Evolutionary conservation across 305 asterid species (phyloP).

Genomic region (Nicotiana rustica): DNA sequence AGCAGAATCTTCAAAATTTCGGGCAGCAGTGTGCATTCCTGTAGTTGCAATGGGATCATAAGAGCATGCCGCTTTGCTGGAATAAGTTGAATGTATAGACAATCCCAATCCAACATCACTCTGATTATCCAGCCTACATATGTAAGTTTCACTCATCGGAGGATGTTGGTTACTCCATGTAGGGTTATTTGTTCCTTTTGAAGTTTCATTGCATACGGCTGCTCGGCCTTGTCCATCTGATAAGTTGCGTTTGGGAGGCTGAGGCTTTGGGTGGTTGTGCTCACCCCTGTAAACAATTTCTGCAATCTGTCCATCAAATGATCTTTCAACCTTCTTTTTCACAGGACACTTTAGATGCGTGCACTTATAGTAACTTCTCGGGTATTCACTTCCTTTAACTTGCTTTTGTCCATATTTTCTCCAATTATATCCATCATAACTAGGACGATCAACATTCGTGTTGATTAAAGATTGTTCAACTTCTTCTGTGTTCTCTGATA

Average conservation of each 20-base stretch:
- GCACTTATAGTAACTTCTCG: conserved; percentile 88
- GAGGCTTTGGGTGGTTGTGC: conserved; percentile 75
- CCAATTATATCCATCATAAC: conserved; percentile 83
- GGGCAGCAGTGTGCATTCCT: conserved; percentile 38
- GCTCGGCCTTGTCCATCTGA: conserved; percentile 48
- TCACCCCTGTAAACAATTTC: conserved; percentile 85
- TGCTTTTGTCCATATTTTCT: conserved; percentile 94
- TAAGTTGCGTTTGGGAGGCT: conserved; percentile 42
- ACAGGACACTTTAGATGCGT: conserved; percentile 82
- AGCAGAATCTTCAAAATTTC: conserved; percentile 52
- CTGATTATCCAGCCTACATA: conserved; percentile 39
- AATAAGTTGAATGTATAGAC: conserved; percentile 43
- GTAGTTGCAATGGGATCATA: conserved; percentile 41
- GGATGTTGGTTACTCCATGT: conserved; percentile 39
- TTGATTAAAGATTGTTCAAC: conserved; percentile 44
- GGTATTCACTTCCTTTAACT: conserved; percentile 86
- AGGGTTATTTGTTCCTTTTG: conserved; percentile 40
- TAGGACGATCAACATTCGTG: conserved; percentile 50
- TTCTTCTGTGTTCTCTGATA: conserved; percentile 47
- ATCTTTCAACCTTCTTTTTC: conserved; percentile 80
- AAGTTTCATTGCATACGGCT: conserved; percentile 38
- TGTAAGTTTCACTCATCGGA: conserved; percentile 39
- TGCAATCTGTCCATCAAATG: conserved; percentile 65
- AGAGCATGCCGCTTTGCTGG: conserved; percentile 39
- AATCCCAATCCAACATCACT: conserved; percentile 40